Evolutionary conservation across 2,329 filamentous ascomycete species (phyloP).

Genomic region (Colletotrichum costaricense): DNA sequence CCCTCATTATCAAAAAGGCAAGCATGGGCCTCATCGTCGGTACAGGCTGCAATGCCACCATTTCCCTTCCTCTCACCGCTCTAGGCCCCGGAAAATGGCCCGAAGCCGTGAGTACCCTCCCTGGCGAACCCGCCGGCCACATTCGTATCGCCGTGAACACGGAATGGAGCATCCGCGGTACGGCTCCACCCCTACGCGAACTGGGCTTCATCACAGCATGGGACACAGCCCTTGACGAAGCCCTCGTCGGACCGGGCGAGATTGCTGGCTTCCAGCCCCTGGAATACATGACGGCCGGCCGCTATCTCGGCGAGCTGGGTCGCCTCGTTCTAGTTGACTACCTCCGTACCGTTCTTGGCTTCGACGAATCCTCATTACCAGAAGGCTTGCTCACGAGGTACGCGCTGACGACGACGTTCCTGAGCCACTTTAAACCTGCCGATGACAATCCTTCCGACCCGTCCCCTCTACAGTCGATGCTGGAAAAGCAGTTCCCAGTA

Average conservation of each 20-base stretch:
- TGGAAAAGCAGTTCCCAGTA: slow-evolving; percentile 65
- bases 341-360: slow-evolving; percentile 56
- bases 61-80: slow-evolving; percentile 73
- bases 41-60: slow-evolving; percentile 84
- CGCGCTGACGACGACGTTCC: slow-evolving; percentile 76
- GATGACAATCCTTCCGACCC: slow-evolving; percentile 41
- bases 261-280: slow-evolving; percentile 82
- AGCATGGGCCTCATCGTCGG: slow-evolving; percentile 86
- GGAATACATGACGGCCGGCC: slow-evolving; percentile 85
- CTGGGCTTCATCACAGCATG: slow-evolving; percentile 75
- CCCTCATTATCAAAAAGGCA: slow-evolving; percentile 58
- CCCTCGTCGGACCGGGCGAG: slow-evolving; percentile 75
- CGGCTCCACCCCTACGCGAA: slow-evolving; percentile 73
- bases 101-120: slow-evolving; percentile 59
- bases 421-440: slow-evolving; percentile 75
- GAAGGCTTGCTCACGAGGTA: slow-evolving; percentile 66
- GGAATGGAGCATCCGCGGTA: slow-evolving; percentile 85
- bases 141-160: slow-evolving; percentile 83
- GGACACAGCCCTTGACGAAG: slow-evolving; percentile 75
- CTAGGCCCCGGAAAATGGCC: slow-evolving; percentile 73
- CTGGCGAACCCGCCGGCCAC: slow-evolving; percentile 58
- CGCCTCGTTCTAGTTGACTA: slow-evolving; percentile 78
- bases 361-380: slow-evolving; percentile 62
- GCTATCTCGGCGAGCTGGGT: slow-evolving; percentile 82
- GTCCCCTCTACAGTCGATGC: slow-evolving; percentile 56